Percentiles rank a stretch among this genome's conserved stretches.
Evolutionary conservation across 106 monocot species (phyloP).

Genomic region (Dendrobium officinale): DNA sequence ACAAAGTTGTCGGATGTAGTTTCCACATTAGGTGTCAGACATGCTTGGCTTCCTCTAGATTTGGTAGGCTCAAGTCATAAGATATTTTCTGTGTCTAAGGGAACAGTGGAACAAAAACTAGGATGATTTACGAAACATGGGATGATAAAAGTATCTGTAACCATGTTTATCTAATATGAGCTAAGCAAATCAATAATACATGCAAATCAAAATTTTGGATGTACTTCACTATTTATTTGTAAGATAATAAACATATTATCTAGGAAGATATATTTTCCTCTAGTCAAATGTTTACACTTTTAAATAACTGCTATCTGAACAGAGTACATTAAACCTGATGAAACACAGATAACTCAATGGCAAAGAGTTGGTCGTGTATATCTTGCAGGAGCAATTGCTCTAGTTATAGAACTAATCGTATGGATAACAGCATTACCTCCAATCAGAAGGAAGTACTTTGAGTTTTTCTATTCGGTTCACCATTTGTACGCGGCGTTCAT

Average conservation of each 20-base stretch:
- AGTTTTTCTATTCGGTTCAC: constrained; percentile 59
- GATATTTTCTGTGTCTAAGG: too few relatives aligned
- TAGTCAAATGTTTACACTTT: background rate
- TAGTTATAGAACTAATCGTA: constrained; percentile 32
- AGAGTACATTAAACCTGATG: background rate
- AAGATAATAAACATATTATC: background rate
- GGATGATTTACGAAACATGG: background rate
- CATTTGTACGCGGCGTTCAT: constrained; percentile 64
- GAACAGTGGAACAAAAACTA: too few relatives aligned
- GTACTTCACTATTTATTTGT: background rate
- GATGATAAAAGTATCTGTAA: background rate
- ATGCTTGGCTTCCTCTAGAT: too few relatives aligned
- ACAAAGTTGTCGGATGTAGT: too few relatives aligned
- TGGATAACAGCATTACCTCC: constrained; percentile 76
- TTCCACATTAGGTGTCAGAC: too few relatives aligned
- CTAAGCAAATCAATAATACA: background rate
- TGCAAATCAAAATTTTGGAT: background rate
- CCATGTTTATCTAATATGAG: too few relatives aligned
- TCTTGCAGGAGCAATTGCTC: constrained; percentile 49
- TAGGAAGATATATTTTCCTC: background rate
- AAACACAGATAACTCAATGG: constrained; percentile 69
- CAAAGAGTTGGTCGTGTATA: constrained; percentile 55
- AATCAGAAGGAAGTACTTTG: constrained; percentile 62
- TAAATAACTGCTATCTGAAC: background rate
- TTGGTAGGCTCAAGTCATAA: too few relatives aligned